Evolutionary conservation across 2,329 filamentous ascomycete species (phyloP).

Genomic region (Aspergillus floridensis): DNA sequence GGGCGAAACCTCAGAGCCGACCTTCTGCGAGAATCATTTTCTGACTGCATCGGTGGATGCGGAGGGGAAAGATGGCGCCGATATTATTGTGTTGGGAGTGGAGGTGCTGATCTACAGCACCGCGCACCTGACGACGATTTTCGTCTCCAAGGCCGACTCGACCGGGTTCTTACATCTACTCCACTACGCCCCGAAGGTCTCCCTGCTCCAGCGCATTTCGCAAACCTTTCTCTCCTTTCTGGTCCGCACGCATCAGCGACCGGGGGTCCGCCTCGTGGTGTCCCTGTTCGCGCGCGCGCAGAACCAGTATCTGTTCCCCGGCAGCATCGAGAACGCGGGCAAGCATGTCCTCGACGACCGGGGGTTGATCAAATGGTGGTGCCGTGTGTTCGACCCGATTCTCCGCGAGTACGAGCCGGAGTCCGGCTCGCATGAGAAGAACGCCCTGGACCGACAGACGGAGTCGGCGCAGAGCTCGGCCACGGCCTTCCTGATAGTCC

Average conservation of each 20-base stretch:
- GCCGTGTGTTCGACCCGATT: slow-evolving; percentile 76
- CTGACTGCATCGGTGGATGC: slow-evolving; percentile 55
- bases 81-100: slow-evolving; percentile 75
- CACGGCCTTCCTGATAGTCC: slow-evolving; percentile 82
- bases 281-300: slow-evolving; percentile 92
- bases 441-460: slow-evolving; percentile 25
- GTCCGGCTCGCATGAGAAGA: slow-evolving; percentile 35
- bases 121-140: slow-evolving; percentile 75
- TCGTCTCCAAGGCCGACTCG: slow-evolving; percentile 95
- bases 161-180: slow-evolving; percentile 78
- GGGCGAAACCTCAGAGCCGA: slow-evolving; percentile 68
- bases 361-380: slow-evolving; percentile 94
- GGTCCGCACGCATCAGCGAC: slow-evolving; percentile 63
- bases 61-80: slow-evolving; percentile 30
- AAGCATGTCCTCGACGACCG: slow-evolving; percentile 94
- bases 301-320: slow-evolving; percentile 90
- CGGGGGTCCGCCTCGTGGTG: slow-evolving; percentile 67
- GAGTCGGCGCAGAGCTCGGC: slow-evolving; percentile 42
- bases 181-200: slow-evolving; percentile 60
- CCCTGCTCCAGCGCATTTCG: slow-evolving; percentile 67
- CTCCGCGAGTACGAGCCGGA: slow-evolving; percentile 51
- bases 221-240: slow-evolving; percentile 75
- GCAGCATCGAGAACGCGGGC: slow-evolving; percentile 75
- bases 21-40: slow-evolving; percentile 84
- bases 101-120: slow-evolving; percentile 88